Evolutionary conservation across 805 yeast genomes (phyloP).

Genomic region (Kluyveromyces dobzhanskii): DNA sequence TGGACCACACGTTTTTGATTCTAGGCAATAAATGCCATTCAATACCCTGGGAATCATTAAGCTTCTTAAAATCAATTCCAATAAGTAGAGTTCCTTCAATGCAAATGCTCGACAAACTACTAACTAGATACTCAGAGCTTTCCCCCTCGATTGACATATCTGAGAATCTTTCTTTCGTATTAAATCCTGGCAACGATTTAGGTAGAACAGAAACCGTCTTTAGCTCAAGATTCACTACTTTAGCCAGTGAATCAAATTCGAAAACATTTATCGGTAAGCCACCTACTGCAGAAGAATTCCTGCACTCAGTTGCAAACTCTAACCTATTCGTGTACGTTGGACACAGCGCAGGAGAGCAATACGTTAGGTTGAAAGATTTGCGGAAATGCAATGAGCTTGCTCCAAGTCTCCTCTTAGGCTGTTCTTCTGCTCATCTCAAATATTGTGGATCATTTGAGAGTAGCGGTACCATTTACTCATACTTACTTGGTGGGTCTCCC

Average conservation of each 20-base stretch:
- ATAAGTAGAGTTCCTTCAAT: slow-evolving; percentile 73
- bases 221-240: slow-evolving; percentile 32
- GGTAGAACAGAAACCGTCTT: slow-evolving; percentile 55
- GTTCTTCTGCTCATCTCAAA: slow-evolving; percentile 73
- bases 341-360: slow-evolving; percentile 95
- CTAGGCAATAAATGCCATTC: slow-evolving; percentile 56
- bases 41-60: slow-evolving; percentile 88
- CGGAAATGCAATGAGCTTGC: slow-evolving; percentile 39
- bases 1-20: slow-evolving; percentile 57
- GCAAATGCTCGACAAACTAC: slow-evolving; percentile 32
- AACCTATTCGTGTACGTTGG: slow-evolving; percentile 73
- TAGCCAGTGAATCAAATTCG: slow-evolving; percentile 35
- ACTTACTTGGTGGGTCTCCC: slow-evolving; percentile 75
- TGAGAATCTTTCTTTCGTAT: slow-evolving; percentile 46
- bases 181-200: slow-evolving; percentile 82
- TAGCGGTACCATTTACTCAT: slow-evolving; percentile 67
- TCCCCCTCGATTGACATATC: slow-evolving; percentile 16
- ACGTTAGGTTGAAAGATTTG: slow-evolving; percentile 48
- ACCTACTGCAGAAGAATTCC: slow-evolving; percentile 52
- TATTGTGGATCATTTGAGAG: slow-evolving; percentile 57
- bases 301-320: slow-evolving; percentile 33
- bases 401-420: slow-evolving; percentile 70
- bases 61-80: slow-evolving; percentile 44
- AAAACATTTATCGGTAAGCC: slow-evolving; percentile 42
- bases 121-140: slow-evolving; percentile 18